phyloP scores from a whole-genome alignment of 306 rosid species.

The Prunus salicina region DNA sequence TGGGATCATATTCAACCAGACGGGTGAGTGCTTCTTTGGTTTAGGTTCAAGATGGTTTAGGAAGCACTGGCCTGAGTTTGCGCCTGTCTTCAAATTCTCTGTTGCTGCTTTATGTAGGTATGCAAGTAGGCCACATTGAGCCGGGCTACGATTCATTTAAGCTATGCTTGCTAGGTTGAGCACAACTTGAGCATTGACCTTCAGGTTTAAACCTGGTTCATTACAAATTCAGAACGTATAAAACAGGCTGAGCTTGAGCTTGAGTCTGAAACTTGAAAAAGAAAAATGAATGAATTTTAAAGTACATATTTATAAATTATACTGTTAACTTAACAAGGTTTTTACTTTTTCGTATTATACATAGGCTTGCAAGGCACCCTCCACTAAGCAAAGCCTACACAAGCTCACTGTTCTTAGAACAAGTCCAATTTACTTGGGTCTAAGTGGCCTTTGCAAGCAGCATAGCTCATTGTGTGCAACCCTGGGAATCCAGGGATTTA shows the following conservation, averaged over 20 bases:
- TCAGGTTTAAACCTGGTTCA: background rate
- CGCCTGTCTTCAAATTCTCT: background rate
- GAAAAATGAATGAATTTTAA: too few species aligned
- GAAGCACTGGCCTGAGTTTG: background rate
- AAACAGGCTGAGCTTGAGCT: background rate
- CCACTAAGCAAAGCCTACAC: background rate
- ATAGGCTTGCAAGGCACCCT: background rate
- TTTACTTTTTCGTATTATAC: background rate
- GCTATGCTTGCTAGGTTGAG: background rate
- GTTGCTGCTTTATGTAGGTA: too few species aligned
- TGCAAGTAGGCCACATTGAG: too few species aligned
- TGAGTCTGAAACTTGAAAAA: too few species aligned
- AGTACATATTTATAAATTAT: too few species aligned
- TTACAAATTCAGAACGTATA: background rate
- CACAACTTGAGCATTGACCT: background rate
- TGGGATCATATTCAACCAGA: background rate
- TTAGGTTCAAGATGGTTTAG: background rate
- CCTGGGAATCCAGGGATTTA: background rate
- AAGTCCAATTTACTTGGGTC: background rate
- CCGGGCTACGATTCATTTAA: background rate
- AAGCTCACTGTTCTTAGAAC: background rate
- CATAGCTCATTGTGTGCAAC: background rate
- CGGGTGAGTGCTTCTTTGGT: background rate
- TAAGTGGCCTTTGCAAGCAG: background rate
- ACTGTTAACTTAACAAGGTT: too few species aligned